These are phyloP conservation scores for Nemania sp. DNA, from an alignment of 2,329 filamentous ascomycete genomes.

Conservation along the genomic window DNA sequence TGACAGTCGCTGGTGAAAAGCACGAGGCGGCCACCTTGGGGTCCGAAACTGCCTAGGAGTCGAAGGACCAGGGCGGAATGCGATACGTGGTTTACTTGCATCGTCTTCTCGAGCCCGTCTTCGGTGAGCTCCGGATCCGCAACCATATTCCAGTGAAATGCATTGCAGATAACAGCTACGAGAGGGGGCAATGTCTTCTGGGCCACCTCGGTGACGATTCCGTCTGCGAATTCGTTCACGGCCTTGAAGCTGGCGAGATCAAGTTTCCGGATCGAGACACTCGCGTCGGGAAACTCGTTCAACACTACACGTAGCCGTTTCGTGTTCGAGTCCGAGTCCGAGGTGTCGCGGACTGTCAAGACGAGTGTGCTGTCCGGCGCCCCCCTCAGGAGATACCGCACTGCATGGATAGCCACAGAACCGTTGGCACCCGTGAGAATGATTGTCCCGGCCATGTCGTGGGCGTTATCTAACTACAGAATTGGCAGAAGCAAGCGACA, in stretches of 20 bases:
- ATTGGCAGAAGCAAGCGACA: neutral
- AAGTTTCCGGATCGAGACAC: conserved; percentile 41
- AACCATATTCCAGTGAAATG: conserved; percentile 46
- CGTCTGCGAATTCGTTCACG: conserved; percentile 43
- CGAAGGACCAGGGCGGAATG: conserved; percentile 46
- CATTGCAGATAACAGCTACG: conserved; percentile 47
- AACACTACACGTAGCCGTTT: conserved; percentile 35
- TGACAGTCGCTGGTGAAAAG: conserved; percentile 43
- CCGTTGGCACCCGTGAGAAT: conserved; percentile 47
- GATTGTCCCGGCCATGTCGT: conserved; percentile 41
- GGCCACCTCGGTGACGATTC: conserved; percentile 37
- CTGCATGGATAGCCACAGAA: conserved; percentile 38
- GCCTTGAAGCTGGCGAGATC: conserved; percentile 43
- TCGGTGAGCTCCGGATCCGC: conserved; percentile 40
- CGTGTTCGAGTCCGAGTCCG: conserved; percentile 38
- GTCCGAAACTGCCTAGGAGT: conserved; percentile 64
- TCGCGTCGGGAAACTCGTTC: conserved; percentile 44
- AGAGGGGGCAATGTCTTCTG: conserved; percentile 40
- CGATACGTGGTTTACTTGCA: conserved; percentile 47
- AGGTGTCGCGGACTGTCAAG: conserved; percentile 42
- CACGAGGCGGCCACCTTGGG: conserved; percentile 49
- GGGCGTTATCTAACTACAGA: neutral
- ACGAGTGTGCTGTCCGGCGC: conserved; percentile 36
- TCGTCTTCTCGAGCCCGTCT: conserved; percentile 46
- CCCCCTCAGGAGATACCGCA: conserved; percentile 30